phyloP scores from a whole-genome alignment of 352 stramenopile genomes.

The Thraustochytrium sp. region DNA sequence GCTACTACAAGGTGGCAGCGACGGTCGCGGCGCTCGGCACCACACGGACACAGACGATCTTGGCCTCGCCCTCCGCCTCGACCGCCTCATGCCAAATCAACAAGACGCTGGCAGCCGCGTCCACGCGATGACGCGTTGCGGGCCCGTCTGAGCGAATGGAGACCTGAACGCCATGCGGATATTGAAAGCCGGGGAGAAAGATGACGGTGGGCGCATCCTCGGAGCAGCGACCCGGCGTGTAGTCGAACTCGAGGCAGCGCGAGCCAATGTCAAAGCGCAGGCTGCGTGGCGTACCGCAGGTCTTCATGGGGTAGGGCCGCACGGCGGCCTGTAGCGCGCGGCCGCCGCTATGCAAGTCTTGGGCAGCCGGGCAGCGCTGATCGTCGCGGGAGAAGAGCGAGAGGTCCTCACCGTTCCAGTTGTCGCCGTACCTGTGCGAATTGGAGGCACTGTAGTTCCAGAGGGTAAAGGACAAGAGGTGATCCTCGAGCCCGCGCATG shows the following conservation, averaged over 20 bases:
- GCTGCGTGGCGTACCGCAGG: conserved; percentile 60
- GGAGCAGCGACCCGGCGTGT: conserved; percentile 24
- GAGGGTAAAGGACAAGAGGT: conserved; percentile 71
- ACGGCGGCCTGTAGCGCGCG: conserved; percentile 45
- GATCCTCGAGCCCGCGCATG: conserved; percentile 65
- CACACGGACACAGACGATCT: too few species aligned
- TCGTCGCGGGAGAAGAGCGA: conserved; percentile 64
- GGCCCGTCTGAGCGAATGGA: too few species aligned
- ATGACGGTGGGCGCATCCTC: conserved; percentile 55
- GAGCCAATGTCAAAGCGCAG: conserved; percentile 60
- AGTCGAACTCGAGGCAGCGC: conserved; percentile 41
- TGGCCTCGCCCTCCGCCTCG: too few species aligned
- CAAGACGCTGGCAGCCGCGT: too few species aligned
- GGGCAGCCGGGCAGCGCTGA: neutral
- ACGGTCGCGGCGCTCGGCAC: too few species aligned
- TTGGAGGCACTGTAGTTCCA: conserved; percentile 80
- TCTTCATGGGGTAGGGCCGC: conserved; percentile 63
- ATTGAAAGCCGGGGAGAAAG: conserved; percentile 66
- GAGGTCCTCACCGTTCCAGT: conserved; percentile 77
- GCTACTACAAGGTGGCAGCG: too few species aligned
- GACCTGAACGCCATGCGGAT: too few species aligned
- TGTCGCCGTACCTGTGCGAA: conserved; percentile 64
- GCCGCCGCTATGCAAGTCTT: conserved; percentile 38
- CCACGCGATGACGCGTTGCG: too few species aligned
- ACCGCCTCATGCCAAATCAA: too few species aligned